Evolutionary conservation across 345 rosid genomes (phyloP).

Genomic region (Capsella bursapastoris): DNA sequence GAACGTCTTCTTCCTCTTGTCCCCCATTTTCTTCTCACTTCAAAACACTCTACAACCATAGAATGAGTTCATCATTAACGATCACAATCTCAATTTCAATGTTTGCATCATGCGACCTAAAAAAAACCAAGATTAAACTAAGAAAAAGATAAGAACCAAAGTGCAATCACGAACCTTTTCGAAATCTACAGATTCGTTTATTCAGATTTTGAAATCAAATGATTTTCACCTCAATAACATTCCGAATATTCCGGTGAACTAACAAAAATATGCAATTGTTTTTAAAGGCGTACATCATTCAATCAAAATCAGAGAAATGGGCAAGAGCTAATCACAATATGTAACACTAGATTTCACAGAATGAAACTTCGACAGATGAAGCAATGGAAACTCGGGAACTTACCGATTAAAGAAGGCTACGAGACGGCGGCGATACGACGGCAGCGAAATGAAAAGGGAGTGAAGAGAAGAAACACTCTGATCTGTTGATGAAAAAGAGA

Average conservation of each 20-base stretch:
- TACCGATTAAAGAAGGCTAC: slow-evolving; percentile 12
- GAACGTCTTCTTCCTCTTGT: slow-evolving; percentile 86
- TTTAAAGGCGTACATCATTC: not conserved
- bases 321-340: not conserved
- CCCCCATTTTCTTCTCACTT: slow-evolving; percentile 56
- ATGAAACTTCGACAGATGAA: not conserved
- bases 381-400: not conserved
- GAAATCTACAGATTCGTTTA: not conserved
- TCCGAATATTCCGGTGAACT: not conserved
- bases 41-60: slow-evolving; percentile 1
- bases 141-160: no score
- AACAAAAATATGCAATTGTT: not conserved
- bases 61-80: not conserved
- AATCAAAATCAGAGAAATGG: slow-evolving; percentile 17
- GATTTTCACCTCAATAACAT: not conserved
- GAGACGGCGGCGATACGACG: slow-evolving; percentile 9
- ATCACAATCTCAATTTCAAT: slow-evolving; percentile 10
- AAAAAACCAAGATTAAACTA: not conserved
- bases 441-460: slow-evolving; percentile 8
- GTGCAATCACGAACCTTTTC: not conserved
- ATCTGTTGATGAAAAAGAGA: no score
- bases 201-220: not conserved
- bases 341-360: not conserved
- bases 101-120: not conserved
- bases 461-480: not conserved